Evolutionary conservation across 1,139 yeast genomes (phyloP).

Genomic region (Geotrichum candidum): DNA sequence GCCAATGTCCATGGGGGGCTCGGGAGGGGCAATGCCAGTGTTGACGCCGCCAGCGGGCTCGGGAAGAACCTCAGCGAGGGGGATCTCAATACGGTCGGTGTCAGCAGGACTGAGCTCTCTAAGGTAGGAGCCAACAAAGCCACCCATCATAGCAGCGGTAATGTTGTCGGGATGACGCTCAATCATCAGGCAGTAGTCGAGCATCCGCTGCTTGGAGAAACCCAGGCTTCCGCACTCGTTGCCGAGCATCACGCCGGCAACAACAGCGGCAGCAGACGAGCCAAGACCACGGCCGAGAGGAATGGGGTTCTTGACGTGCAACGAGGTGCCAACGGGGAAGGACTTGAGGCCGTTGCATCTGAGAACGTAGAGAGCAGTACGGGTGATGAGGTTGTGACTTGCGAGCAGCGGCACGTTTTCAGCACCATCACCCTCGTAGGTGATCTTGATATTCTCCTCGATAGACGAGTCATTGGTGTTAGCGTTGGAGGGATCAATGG

Average conservation of each 20-base stretch:
- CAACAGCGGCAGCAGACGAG: constrained; percentile 98
- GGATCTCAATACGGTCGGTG: constrained; percentile 67
- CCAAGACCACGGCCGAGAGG: constrained; percentile 97
- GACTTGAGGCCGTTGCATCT: constrained; percentile 68
- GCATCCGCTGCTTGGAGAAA: constrained; percentile 70
- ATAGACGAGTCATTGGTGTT: constrained; percentile 44
- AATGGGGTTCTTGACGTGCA: constrained; percentile 80
- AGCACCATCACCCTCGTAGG: constrained; percentile 76
- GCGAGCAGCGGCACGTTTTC: constrained; percentile 70
- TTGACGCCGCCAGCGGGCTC: constrained; percentile 63
- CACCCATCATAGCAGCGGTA: constrained; percentile 98
- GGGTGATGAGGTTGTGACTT: constrained; percentile 76
- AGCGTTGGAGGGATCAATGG: constrained; percentile 49
- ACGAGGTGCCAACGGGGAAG: constrained; percentile 80
- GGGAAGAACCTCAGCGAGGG: constrained; percentile 77
- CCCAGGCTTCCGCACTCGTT: constrained; percentile 73
- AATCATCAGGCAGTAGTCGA: constrained; percentile 92
- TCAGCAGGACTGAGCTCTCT: constrained; percentile 72
- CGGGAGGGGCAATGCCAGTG: constrained; percentile 62
- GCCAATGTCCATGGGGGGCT: constrained; percentile 86
- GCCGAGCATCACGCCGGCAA: constrained; percentile 92
- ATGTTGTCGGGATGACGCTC: constrained; percentile 98
- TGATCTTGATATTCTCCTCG: constrained; percentile 56
- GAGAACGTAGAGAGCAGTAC: constrained; percentile 85
- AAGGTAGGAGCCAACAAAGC: constrained; percentile 91